phyloP scores from a whole-genome alignment of 2,329 filamentous ascomycete species.

The Talaromyces sp. region DNA sequence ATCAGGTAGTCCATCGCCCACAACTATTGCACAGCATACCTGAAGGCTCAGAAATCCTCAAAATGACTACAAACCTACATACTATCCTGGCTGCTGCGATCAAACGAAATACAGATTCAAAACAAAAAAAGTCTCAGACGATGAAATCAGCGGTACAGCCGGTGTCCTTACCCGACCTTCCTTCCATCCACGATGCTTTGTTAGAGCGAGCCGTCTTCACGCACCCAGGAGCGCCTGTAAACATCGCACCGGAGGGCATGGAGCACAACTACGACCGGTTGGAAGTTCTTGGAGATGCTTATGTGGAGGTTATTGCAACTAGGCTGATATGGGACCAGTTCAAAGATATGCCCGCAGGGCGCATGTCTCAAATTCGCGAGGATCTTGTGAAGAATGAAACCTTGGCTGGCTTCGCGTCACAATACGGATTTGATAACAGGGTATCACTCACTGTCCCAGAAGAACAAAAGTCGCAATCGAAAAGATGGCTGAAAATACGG shows the following conservation, averaged over 20 bases:
- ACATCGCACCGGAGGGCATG: slow-evolving; percentile 24
- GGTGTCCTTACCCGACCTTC: slow-evolving; percentile 43
- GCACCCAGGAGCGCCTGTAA: slow-evolving; percentile 53
- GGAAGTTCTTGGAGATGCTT: slow-evolving; percentile 86
- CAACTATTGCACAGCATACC: slow-evolving; percentile 10
- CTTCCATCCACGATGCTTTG: slow-evolving; percentile 56
- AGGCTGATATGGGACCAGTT: slow-evolving; percentile 73
- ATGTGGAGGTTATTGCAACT: slow-evolving; percentile 73
- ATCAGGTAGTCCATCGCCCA: slow-evolving; percentile 12
- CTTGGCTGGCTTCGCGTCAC: slow-evolving; percentile 63
- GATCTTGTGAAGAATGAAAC: slow-evolving; percentile 76
- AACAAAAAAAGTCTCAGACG: slow-evolving; percentile 14
- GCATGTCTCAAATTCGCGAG: slow-evolving; percentile 73
- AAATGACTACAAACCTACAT: slow-evolving; percentile 11
- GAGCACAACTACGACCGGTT: slow-evolving; percentile 70
- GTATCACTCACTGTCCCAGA: slow-evolving; percentile 52
- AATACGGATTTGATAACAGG: slow-evolving; percentile 67
- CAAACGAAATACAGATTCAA: background rate
- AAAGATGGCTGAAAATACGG: slow-evolving; percentile 68
- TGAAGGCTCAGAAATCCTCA: slow-evolving; percentile 12
- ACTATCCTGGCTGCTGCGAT: slow-evolving; percentile 3
- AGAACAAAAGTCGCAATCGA: slow-evolving; percentile 42
- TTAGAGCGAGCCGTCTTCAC: slow-evolving; percentile 65
- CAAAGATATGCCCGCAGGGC: slow-evolving; percentile 61
- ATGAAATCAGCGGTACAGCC: slow-evolving; percentile 17